These are phyloP conservation scores for Nannizziopsis arthrosporioides DNA, from an alignment of 2,329 filamentous ascomycete genomes.

Conservation along the genomic window DNA sequence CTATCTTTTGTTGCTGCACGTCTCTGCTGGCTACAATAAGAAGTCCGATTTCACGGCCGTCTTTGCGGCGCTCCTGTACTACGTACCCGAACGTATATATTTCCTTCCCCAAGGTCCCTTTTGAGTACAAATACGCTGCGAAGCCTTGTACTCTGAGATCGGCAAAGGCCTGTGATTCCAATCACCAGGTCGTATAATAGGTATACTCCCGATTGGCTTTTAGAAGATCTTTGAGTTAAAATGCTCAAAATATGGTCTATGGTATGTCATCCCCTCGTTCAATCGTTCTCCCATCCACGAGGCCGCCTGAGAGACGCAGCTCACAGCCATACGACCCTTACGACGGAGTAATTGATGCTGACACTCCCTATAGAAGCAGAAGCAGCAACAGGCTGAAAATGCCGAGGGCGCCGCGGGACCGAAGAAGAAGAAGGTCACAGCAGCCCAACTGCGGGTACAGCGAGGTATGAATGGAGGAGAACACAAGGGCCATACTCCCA, in stretches of 20 bases:
- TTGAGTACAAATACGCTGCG: too few relatives aligned
- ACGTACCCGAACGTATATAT: too few relatives aligned
- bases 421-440: constrained; percentile 98
- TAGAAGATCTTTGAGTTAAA: constrained; percentile 35
- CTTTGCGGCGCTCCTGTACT: too few relatives aligned
- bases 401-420: constrained; percentile 65
- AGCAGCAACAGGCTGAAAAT: constrained; percentile 93
- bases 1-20: too few relatives aligned
- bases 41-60: too few relatives aligned
- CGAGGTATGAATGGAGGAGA: constrained; percentile 55
- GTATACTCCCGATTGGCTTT: not conserved
- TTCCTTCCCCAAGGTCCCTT: too few relatives aligned
- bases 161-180: too few relatives aligned
- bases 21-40: too few relatives aligned
- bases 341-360: too few relatives aligned
- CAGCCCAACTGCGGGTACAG: constrained; percentile 87
- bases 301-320: not conserved
- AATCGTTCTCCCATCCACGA: constrained; percentile 3
- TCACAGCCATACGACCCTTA: too few relatives aligned
- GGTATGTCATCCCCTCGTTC: constrained; percentile 44
- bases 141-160: not conserved
- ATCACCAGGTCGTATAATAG: not conserved
- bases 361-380: constrained; percentile 43
- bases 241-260: constrained; percentile 99
- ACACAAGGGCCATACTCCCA: too few relatives aligned